Evolutionary conservation across 352 stramenopile species (phyloP).

Genomic region (Phytophthora niederhauseri): DNA sequence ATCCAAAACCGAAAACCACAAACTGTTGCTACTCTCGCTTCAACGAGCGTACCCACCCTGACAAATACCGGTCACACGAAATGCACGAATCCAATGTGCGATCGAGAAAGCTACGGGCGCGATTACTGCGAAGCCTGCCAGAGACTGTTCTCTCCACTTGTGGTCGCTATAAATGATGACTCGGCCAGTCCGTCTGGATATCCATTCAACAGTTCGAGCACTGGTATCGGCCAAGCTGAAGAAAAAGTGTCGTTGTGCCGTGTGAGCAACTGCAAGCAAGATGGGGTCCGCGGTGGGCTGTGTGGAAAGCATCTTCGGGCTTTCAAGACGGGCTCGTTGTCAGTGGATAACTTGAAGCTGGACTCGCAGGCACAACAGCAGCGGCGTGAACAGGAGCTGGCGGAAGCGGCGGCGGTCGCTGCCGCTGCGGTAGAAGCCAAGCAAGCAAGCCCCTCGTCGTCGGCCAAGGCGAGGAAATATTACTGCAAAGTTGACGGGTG

Average conservation of each 20-base stretch:
- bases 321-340: conserved; percentile 57
- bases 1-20: conserved; percentile 29
- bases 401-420: conserved; percentile 22
- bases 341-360: conserved; percentile 67
- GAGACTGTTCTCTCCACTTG: conserved; percentile 59
- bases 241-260: conserved; percentile 43
- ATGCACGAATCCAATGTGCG: conserved; percentile 69
- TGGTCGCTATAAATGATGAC: conserved; percentile 47
- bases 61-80: conserved; percentile 22
- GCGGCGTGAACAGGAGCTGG: conserved; percentile 32
- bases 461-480: conserved; percentile 61
- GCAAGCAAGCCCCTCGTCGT: conserved; percentile 20
- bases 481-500: conserved; percentile 69
- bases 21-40: conserved; percentile 11
- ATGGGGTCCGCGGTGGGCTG: conserved; percentile 39
- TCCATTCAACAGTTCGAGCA: conserved; percentile 12
- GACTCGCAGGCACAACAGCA: conserved; percentile 38
- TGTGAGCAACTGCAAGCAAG: conserved; percentile 41
- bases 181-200: conserved; percentile 18
- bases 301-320: conserved; percentile 55
- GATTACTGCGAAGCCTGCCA: conserved; percentile 72
- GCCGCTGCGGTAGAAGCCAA: conserved; percentile 22
- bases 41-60: conserved; percentile 18
- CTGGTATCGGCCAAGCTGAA: conserved; percentile 23
- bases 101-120: conserved; percentile 52